Base-by-base conservation (phyloP, 202 grass and related monocot species). In the Eragrostis tef region DNA sequence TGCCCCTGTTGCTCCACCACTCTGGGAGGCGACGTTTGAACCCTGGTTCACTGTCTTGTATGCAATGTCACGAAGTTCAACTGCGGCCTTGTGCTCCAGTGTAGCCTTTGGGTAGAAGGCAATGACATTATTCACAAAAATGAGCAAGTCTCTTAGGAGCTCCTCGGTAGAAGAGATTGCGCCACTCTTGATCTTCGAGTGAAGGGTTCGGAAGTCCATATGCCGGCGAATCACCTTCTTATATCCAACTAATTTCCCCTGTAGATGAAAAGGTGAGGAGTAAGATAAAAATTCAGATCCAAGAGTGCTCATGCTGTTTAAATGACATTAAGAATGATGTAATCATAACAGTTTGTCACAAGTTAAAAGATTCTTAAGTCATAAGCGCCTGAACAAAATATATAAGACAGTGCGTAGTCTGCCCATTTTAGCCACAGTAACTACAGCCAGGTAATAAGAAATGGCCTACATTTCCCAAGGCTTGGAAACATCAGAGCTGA, bases 191-290 rank as follows among this genome's bases (percentile, higher is more conserved):
- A 97, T 77, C 89, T 91, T 94, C 53, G 68, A 80, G 77, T 86
- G 86, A 88, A 97, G 83, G 61, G 79, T 88, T 54, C 84, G 87
- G 6, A 97, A 89, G 82, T 97, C 94, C 75, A 94, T 84, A 88
- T 97, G 94, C 69, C 8, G 88, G 82, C 83, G 87, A 83, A 97
- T 97, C 85, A 92, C 82, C 85, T 94, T 97, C 89, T 92, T 97
- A 58, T 97, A 97, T 66, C 77, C 77, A 26, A 51, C 81, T 88
- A 79, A 88, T 83, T 90, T 97, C 83, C 88, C 78, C 89, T 92
- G 81, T 73, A 79, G 21, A 79, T 7, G 0, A 24, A 57, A n/a
- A 57, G 48, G 13, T 54, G 26, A 72, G 50, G 78, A 79, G 61
- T 79, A 83, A 86, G 22, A 79, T 56, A 26, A 57, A 26, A 70